A percentile compares a stretch with the other conserved stretches of the same genome.
Evolutionary conservation across 2,329 filamentous ascomycete genomes (phyloP).

Genomic region (Raffaelea albimanens): DNA sequence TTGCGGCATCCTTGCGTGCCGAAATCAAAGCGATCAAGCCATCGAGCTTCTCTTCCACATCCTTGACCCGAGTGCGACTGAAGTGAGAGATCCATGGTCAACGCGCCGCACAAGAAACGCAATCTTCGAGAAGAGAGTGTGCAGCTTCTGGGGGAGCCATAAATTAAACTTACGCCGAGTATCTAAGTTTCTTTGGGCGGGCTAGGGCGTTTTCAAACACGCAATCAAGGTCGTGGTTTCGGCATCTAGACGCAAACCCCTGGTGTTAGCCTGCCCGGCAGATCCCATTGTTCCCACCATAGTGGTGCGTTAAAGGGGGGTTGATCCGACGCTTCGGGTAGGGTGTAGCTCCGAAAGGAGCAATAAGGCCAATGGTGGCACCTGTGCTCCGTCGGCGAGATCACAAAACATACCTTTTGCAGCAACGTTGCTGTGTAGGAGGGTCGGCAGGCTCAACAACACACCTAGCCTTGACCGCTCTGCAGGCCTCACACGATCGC

Average conservation of each 20-base stretch:
- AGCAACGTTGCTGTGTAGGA: constrained; percentile 5
- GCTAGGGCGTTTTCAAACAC: constrained; percentile 16
- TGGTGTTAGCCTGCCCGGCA: no score
- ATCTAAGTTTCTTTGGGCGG: constrained; percentile 14
- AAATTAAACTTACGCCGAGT: constrained; percentile 11
- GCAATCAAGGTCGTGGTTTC: constrained; percentile 10
- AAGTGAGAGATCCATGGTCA: not conserved
- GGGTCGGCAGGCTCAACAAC: constrained; percentile 6
- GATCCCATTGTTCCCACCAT: no score
- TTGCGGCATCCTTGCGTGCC: constrained; percentile 14
- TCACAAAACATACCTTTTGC: constrained; percentile 10
- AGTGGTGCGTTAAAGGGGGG: no score
- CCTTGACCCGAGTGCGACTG: constrained; percentile 14
- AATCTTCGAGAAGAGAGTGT: not conserved
- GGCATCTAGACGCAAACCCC: constrained; percentile 6
- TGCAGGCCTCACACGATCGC: constrained; percentile 16
- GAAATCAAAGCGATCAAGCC: constrained; percentile 22
- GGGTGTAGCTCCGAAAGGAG: not conserved
- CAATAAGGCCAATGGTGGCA: not conserved
- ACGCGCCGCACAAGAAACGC: not conserved
- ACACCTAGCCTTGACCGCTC: constrained; percentile 15
- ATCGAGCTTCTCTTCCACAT: constrained; percentile 16
- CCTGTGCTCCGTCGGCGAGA: not conserved
- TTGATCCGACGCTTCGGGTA: no score
- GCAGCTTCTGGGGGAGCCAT: not conserved